Conservation (phyloP, 306 rosid genomes). For the Rosa lucieae region DNA sequence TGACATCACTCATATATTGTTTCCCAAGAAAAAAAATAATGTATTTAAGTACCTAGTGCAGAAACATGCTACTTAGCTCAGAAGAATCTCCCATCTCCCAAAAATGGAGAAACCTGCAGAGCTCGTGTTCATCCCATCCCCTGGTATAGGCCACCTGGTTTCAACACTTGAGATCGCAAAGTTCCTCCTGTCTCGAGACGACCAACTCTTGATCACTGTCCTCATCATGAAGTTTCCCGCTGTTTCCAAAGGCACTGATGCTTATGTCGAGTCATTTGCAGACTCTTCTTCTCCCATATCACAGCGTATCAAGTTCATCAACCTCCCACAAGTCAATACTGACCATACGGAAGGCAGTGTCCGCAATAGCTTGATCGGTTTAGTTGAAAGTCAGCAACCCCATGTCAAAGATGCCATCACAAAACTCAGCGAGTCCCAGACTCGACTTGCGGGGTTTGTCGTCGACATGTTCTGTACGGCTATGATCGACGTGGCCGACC, state of each 20-base stretch:
- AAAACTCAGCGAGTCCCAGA: constrained; percentile 2
- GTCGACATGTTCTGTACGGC: constrained; percentile 59
- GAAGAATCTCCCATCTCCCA: neutral
- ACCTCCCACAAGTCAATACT: neutral
- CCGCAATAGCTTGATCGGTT: neutral
- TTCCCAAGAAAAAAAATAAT: neutral
- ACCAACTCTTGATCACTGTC: constrained; percentile 4
- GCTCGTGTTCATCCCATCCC: constrained; percentile 16
- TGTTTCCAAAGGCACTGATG: neutral
- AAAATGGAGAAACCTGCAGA: constrained; percentile 16
- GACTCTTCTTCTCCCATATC: neutral
- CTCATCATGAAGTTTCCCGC: constrained; percentile 7
- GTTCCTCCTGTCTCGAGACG: constrained; percentile 17
- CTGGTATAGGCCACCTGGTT: constrained; percentile 16
- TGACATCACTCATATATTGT: neutral
- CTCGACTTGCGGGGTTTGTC: constrained; percentile 8
- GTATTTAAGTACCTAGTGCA: neutral
- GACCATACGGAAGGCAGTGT: neutral
- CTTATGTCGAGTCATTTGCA: neutral
- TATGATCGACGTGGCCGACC: constrained; percentile 53
- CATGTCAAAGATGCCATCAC: constrained; percentile 14
- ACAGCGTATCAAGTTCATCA: neutral
- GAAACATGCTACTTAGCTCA: neutral
- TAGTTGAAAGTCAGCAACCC: constrained; percentile 7
- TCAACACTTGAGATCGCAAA: constrained; percentile 21